These are phyloP conservation scores for Chondrus crispus DNA, from an alignment of 23 red algal species.

Conservation along the genomic window DNA sequence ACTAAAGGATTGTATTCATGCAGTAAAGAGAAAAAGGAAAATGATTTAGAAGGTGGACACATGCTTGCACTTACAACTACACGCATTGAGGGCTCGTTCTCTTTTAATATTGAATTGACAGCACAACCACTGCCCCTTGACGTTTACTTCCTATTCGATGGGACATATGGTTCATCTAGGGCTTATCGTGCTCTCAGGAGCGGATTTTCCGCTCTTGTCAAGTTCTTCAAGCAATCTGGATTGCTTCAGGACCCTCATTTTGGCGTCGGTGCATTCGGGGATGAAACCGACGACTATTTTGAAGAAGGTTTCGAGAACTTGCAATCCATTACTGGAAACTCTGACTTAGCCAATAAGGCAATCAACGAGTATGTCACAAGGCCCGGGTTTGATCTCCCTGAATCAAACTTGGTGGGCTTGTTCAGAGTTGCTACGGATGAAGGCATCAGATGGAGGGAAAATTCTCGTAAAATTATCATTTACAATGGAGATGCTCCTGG, in stretches of 20 bases:
- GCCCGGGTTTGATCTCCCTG: constrained; percentile 1
- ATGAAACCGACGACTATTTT: constrained; percentile 18
- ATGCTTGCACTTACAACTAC: too few species aligned
- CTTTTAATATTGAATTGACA: too few species aligned
- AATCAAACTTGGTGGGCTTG: constrained; percentile 47
- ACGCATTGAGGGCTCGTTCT: too few species aligned
- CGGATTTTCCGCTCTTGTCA: too few species aligned
- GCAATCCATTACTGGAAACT: constrained; percentile 15
- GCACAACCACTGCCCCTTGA: too few species aligned
- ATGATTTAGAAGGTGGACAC: too few species aligned
- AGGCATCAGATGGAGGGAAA: constrained; percentile 28
- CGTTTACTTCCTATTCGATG: too few species aligned
- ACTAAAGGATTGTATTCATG: too few species aligned
- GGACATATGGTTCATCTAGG: too few species aligned
- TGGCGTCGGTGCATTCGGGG: constrained; percentile 49
- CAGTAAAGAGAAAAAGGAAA: too few species aligned
- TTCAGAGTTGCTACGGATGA: constrained; percentile 33
- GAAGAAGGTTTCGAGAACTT: constrained; percentile 43
- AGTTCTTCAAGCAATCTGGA: too few species aligned
- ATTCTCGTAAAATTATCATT: constrained; percentile 44
- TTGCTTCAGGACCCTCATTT: constrained; percentile 36
- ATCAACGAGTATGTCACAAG: constrained; percentile 7
- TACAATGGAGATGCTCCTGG: constrained; percentile 56
- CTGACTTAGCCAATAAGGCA: background rate
- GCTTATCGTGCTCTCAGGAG: too few species aligned